These are phyloP conservation scores for Lycium ferocissimum DNA, from an alignment of 257 asterid genomes.

Conservation along the genomic window DNA sequence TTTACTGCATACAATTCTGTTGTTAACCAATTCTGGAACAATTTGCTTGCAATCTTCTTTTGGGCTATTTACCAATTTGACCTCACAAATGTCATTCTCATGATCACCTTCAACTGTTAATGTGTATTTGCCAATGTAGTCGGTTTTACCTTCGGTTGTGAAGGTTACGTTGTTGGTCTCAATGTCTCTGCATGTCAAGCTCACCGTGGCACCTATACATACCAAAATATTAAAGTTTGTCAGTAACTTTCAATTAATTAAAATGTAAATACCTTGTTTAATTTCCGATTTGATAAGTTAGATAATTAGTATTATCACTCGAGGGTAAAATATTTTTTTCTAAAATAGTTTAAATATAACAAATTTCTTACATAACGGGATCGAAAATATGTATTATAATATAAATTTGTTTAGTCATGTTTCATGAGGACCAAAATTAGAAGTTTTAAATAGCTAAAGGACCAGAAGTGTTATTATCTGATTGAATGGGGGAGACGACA, in stretches of 20 bases:
- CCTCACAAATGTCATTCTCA: conserved; percentile 54
- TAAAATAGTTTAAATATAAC: too few relatives aligned
- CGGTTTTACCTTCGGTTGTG: conserved; percentile 34
- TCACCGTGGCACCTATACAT: conserved; percentile 42
- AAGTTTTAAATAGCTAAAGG: too few relatives aligned
- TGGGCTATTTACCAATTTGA: conserved; percentile 41
- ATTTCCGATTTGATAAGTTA: too few relatives aligned
- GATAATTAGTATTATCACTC: too few relatives aligned
- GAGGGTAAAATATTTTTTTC: too few relatives aligned
- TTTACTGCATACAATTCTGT: conserved; percentile 40
- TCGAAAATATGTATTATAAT: too few relatives aligned
- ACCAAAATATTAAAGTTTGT: background rate
- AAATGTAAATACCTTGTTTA: background rate
- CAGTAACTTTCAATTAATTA: background rate
- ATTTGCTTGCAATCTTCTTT: conserved; percentile 35
- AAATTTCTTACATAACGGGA: too few relatives aligned
- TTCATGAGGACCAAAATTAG: too few relatives aligned
- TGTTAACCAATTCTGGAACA: conserved; percentile 7
- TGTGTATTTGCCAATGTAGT: conserved; percentile 36
- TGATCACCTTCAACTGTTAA: conserved; percentile 45
- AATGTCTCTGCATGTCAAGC: conserved; percentile 42
- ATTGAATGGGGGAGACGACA: too few relatives aligned
- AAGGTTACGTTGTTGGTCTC: conserved; percentile 23
- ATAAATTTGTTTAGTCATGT: too few relatives aligned
- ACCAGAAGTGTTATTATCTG: too few relatives aligned